phyloP scores from a whole-genome alignment of 83 land plant species.

The Diphasiastrum complanatum region DNA sequence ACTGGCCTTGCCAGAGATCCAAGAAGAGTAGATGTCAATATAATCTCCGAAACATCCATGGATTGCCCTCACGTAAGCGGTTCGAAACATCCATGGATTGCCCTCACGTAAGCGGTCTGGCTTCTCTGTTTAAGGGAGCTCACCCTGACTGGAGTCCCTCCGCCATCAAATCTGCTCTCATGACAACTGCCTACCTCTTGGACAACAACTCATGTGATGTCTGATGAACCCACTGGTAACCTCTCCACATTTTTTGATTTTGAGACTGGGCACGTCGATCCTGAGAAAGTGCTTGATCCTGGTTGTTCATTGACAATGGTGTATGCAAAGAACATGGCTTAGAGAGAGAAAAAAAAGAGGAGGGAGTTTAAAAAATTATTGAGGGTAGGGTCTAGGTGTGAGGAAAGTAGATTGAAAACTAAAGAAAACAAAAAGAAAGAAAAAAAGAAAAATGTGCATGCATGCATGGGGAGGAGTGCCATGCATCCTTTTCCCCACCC shows the following conservation, averaged over 20 bases:
- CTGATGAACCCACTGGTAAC: slow-evolving; percentile 41
- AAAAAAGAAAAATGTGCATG: too few species aligned
- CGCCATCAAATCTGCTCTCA: slow-evolving; percentile 53
- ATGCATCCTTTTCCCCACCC: too few species aligned
- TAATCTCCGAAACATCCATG: slow-evolving; percentile 68
- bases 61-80: too few species aligned
- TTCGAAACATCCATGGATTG: too few species aligned
- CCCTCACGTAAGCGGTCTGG: slow-evolving; percentile 62
- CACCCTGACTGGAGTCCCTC: slow-evolving; percentile 69
- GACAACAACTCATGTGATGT: slow-evolving; percentile 41
- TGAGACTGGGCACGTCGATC: slow-evolving; percentile 57
- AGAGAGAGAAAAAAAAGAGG: too few species aligned
- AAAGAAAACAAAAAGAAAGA: too few species aligned
- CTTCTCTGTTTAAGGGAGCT: slow-evolving; percentile 53
- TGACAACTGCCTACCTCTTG: slow-evolving; percentile 50
- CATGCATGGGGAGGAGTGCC: too few species aligned
- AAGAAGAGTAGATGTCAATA: slow-evolving; percentile 53
- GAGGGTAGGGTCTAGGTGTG: too few species aligned
- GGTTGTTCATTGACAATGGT: too few species aligned
- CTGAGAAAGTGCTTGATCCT: slow-evolving; percentile 53
- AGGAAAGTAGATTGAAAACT: too few species aligned
- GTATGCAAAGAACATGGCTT: too few species aligned
- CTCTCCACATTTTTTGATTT: slow-evolving; percentile 43
- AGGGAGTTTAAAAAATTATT: too few species aligned
- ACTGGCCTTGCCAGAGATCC: slow-evolving; percentile 41